Evolutionary conservation across 2,329 filamentous ascomycete genomes (phyloP).

Genomic region (Furcasterigmium furcatum): DNA sequence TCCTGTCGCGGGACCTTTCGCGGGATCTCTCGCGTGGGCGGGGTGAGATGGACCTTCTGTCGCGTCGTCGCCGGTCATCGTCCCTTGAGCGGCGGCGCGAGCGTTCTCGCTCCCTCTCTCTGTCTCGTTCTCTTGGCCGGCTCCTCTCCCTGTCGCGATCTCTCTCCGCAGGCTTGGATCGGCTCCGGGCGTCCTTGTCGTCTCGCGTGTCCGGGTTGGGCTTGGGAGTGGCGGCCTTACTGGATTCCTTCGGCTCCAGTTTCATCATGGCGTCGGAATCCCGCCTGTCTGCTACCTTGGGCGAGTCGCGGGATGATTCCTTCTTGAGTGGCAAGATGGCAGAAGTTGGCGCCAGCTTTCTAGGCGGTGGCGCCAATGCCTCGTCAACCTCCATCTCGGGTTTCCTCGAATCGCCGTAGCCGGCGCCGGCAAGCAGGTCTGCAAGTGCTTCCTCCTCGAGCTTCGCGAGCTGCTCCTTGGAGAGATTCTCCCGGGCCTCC

Average conservation of each 20-base stretch:
- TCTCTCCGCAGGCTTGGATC: slow-evolving; percentile 12
- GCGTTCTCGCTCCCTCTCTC: slow-evolving; percentile 22
- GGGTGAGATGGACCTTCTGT: slow-evolving; percentile 35
- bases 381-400: slow-evolving; percentile 53
- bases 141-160: neutral
- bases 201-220: slow-evolving; percentile 4
- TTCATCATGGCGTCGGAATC: slow-evolving; percentile 24
- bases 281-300: slow-evolving; percentile 41
- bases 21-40: slow-evolving; percentile 27
- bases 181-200: neutral
- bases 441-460: slow-evolving; percentile 57
- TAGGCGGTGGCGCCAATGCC: slow-evolving; percentile 52
- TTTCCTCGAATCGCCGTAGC: slow-evolving; percentile 41
- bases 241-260: slow-evolving; percentile 25
- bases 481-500: slow-evolving; percentile 49
- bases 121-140: slow-evolving; percentile 15
- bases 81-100: slow-evolving; percentile 32
- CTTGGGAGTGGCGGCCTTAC: slow-evolving; percentile 5
- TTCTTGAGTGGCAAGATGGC: slow-evolving; percentile 54
- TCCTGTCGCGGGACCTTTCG: slow-evolving; percentile 24
- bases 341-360: slow-evolving; percentile 49
- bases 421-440: slow-evolving; percentile 58
- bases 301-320: slow-evolving; percentile 33
- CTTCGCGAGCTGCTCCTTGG: slow-evolving; percentile 54
- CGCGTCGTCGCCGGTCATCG: slow-evolving; percentile 25